Percentiles rank a stretch among this genome's conserved stretches.
These are phyloP conservation scores for Neophaeococcomyces mojaviensis DNA, from an alignment of 2,329 filamentous ascomycete genomes.

Conservation along the genomic window DNA sequence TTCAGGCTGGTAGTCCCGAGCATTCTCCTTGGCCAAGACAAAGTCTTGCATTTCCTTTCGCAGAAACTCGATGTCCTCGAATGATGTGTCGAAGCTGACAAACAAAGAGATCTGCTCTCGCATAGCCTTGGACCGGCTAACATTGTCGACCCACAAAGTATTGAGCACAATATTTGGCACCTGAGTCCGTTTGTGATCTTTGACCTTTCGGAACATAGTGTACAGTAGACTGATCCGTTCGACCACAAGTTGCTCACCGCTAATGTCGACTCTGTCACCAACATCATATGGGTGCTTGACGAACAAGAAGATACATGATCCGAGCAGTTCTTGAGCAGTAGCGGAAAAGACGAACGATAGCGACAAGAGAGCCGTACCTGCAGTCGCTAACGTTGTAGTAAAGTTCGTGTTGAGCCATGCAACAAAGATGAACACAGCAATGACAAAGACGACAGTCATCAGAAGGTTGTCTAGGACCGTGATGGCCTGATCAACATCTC, in stretches of 20 bases:
- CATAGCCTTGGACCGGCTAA: constrained; percentile 86
- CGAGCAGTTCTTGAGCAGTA: constrained; percentile 90
- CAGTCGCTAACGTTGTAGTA: constrained; percentile 75
- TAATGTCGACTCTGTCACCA: constrained; percentile 83
- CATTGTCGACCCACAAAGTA: constrained; percentile 89
- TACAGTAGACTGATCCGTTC: constrained; percentile 92
- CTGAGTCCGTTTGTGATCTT: constrained; percentile 70
- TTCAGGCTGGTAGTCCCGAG: constrained; percentile 82
- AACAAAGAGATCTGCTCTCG: constrained; percentile 73
- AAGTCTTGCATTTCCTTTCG: constrained; percentile 79
- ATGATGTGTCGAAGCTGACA: constrained; percentile 76
- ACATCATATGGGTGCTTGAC: constrained; percentile 98
- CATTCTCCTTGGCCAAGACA: constrained; percentile 74
- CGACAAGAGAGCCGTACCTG: constrained; percentile 84
- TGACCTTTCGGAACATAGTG: constrained; percentile 80
- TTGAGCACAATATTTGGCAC: constrained; percentile 90
- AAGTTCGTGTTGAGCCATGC: constrained; percentile 85
- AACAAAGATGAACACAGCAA: constrained; percentile 79
- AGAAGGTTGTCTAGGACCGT: constrained; percentile 82
- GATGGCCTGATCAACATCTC: constrained; percentile 93
- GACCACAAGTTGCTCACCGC: constrained; percentile 62
- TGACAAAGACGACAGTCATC: constrained; percentile 69
- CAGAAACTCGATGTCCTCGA: constrained; percentile 82
- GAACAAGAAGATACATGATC: constrained; percentile 96
- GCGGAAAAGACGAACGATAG: constrained; percentile 94